Evolutionary conservation across 2,329 filamentous ascomycete species (phyloP).

Genomic region (Trichoderma guizhouense): DNA sequence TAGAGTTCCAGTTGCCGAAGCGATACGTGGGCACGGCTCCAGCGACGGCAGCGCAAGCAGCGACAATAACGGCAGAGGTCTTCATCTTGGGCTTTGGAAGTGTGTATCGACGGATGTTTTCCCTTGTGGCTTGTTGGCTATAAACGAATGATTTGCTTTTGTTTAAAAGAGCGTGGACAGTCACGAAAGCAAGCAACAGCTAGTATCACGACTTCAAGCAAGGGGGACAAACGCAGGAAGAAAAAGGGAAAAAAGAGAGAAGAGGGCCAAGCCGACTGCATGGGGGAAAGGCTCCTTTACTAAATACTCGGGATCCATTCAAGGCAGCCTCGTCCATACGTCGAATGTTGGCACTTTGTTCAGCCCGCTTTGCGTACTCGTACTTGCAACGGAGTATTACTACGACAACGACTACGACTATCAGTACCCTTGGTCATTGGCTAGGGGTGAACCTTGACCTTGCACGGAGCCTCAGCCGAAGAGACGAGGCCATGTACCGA

Average conservation of each 20-base stretch:
- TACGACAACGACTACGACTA: background rate
- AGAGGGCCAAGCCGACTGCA: background rate
- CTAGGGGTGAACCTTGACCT: background rate
- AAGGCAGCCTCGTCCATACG: background rate
- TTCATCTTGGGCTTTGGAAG: conserved; percentile 12
- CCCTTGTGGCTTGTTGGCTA: background rate
- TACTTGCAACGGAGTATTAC: background rate
- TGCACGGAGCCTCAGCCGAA: conserved; percentile 9
- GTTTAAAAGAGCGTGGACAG: background rate
- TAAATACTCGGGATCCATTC: conserved; percentile 6
- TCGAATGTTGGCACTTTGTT: background rate
- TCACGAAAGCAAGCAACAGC: background rate
- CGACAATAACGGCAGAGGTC: conserved; percentile 7
- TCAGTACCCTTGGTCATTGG: conserved; percentile 5
- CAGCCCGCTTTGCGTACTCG: conserved; percentile 12
- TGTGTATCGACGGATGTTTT: background rate
- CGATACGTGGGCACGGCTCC: background rate
- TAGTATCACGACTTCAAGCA: conserved; percentile 1
- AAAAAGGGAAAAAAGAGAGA: background rate
- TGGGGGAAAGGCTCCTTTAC: background rate
- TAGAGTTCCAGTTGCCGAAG: background rate
- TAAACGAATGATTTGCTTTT: background rate
- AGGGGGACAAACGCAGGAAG: background rate
- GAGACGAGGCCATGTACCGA: background rate
- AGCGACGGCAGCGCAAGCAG: conserved; percentile 5